Evolutionary conservation across 1,284 basidiomycete genomes (phyloP), one percentile per base, ranked within the genome.

Genomic region (Porodaedalea pini): DNA sequence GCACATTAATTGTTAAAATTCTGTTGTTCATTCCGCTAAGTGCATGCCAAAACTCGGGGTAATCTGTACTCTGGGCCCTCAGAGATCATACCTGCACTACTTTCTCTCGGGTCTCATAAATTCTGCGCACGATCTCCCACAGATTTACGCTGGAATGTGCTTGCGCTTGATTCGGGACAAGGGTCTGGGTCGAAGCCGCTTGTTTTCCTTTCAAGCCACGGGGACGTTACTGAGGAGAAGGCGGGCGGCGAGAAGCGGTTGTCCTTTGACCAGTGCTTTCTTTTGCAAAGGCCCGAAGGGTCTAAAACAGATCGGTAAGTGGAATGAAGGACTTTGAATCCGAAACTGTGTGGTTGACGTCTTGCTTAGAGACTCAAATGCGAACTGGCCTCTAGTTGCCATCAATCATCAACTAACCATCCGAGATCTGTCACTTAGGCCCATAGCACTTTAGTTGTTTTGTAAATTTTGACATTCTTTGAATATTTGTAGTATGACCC

Each of bases 391-490:
- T 2, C 51, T 61, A 31, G 55, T 61, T 15, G 54, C 54, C 10
- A 34, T 57, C 19, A 54, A 41, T n/a, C 59, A 61, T 37, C 59
- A 57, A 54, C 27, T 61, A 17, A 57, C 59, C 36, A 27, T 61
- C 19, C 40, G 59, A 29, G 59, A 61, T 23, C 32, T 57, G 13
- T 52, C 58, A 13, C 29, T 43, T n/a, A 7, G 13, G 51, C 41
- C 36, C 2, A n/a, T 27, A n/a, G 5, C 37, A 8, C 15, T 39
- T 47, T 56, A 23, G n/a, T 40, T 19, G 4, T 41, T 17, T 43
- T 19, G n/a, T 54, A 21, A 15, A 13, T 41, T 37, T 10, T 54
- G 10, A n/a, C n/a, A 17, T 0, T 44, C 29, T 41, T 49, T 49
- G 21, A 6, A 49, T 10, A 45, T 23, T 45, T n/a, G 11, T n/a